A percentile compares a stretch with the other conserved stretches of the same genome.
phyloP scores from a whole-genome alignment of 2,329 filamentous ascomycete genomes.

The Xylariaceae sp. region DNA sequence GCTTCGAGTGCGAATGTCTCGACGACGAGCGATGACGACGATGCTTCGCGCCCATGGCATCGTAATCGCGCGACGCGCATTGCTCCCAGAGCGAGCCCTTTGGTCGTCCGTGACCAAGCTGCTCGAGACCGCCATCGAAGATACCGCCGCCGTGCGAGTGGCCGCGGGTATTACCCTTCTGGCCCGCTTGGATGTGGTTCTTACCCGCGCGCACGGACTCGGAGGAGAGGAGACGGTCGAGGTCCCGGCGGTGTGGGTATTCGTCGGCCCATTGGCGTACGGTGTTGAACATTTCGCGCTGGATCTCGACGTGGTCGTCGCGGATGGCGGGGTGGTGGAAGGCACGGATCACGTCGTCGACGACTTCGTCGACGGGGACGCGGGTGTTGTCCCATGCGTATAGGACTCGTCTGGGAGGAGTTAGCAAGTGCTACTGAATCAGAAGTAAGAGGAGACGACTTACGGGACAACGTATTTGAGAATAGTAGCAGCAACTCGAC shows the following conservation, averaged over 20 bases:
- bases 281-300: constrained; percentile 81
- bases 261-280: constrained; percentile 76
- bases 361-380: constrained; percentile 75
- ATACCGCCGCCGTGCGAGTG: constrained; percentile 39
- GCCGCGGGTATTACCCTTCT: constrained; percentile 29
- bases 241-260: constrained; percentile 58
- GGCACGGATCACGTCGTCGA: constrained; percentile 71
- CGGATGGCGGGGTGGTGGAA: constrained; percentile 90
- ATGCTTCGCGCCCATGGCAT: constrained; percentile 48
- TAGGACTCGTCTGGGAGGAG: constrained; percentile 58
- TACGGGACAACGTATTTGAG: constrained; percentile 81
- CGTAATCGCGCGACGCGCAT: constrained; percentile 53
- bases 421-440: constrained; percentile 18
- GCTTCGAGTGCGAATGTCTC: constrained; percentile 22
- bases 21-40: constrained; percentile 25
- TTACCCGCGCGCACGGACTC: constrained; percentile 76
- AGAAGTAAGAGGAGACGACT: constrained; percentile 29
- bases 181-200: constrained; percentile 59
- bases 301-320: constrained; percentile 69
- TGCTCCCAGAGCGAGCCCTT: constrained; percentile 57
- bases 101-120: constrained; percentile 52
- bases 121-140: constrained; percentile 36
- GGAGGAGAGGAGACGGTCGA: constrained; percentile 73
- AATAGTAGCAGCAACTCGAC: constrained; percentile 66
- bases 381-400: constrained; percentile 90